phyloP scores from a whole-genome alignment of 352 stramenopile species.

The Pythium myriotylum region DNA sequence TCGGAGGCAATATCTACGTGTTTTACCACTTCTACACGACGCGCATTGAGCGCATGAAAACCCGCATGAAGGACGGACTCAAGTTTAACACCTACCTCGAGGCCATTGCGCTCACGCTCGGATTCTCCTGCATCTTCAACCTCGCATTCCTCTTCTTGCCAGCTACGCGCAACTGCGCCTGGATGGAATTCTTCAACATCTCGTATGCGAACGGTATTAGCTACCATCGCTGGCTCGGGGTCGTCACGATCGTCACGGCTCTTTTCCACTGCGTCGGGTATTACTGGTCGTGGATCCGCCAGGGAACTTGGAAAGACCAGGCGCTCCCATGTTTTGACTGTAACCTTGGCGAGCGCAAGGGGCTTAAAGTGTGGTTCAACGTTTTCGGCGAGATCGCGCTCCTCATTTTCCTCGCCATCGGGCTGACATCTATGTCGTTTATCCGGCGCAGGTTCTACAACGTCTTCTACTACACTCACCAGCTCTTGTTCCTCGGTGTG shows the following conservation, averaged over 20 bases:
- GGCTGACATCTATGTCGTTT: constrained; percentile 33
- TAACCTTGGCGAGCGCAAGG: constrained; percentile 19
- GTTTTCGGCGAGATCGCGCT: constrained; percentile 43
- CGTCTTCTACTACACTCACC: constrained; percentile 45
- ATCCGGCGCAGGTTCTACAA: constrained; percentile 43
- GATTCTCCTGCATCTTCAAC: constrained; percentile 44
- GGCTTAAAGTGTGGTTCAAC: constrained; percentile 40
- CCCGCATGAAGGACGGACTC: constrained; percentile 2
- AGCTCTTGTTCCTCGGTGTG: constrained; percentile 38
- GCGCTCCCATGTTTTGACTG: constrained; percentile 45
- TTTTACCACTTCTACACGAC: constrained; percentile 21
- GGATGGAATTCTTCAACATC: constrained; percentile 51
- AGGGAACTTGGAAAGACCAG: constrained; percentile 25
- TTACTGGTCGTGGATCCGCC: constrained; percentile 34
- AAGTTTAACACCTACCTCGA: constrained; percentile 28
- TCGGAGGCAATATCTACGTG: constrained; percentile 24
- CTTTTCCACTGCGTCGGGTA: constrained; percentile 31
- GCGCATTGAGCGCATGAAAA: constrained; percentile 2
- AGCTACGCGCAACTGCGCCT: constrained; percentile 38
- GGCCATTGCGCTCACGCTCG: constrained; percentile 25
- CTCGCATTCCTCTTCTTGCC: constrained; percentile 46
- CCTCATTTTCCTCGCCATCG: constrained; percentile 38
- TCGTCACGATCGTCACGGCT: constrained; percentile 28
- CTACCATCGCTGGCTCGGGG: constrained; percentile 49
- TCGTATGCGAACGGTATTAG: constrained; percentile 49